phyloP scores from a whole-genome alignment of 306 rosid species.

The Cajanus cajan region DNA sequence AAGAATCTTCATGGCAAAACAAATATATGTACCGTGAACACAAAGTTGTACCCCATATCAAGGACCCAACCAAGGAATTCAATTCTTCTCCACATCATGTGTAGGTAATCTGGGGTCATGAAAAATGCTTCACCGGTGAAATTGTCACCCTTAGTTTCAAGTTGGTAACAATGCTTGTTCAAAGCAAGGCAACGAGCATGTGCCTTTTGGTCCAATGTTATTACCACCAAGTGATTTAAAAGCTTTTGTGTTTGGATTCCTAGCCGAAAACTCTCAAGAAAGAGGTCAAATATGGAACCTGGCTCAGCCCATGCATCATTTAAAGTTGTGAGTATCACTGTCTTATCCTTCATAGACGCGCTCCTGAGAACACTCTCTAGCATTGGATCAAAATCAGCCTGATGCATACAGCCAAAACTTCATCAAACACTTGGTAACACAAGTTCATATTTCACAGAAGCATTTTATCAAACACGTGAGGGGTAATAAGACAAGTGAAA shows the following conservation, averaged over 20 bases:
- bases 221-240: constrained; percentile 61
- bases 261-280: constrained; percentile 62
- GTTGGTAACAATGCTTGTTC: constrained; percentile 66
- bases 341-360: constrained; percentile 61
- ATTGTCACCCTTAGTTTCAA: constrained; percentile 50
- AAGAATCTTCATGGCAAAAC: not conserved
- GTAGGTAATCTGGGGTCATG: constrained; percentile 61
- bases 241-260: constrained; percentile 62
- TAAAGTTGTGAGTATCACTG: constrained; percentile 70
- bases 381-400: constrained; percentile 27
- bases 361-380: constrained; percentile 43
- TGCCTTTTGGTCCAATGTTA: constrained; percentile 74
- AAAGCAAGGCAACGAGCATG: constrained; percentile 54
- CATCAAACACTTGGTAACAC: not conserved
- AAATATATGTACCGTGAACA: constrained; percentile 62
- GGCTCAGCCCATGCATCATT: constrained; percentile 93
- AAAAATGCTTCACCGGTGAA: constrained; percentile 63
- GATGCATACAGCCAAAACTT: not conserved
- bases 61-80: constrained; percentile 62
- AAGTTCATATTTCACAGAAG: constrained; percentile 1
- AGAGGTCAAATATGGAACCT: constrained; percentile 69
- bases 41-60: constrained; percentile 67
- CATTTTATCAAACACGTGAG: constrained; percentile 1
- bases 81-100: constrained; percentile 91
- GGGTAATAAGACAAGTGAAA: not conserved